A percentile compares a stretch with the other conserved stretches of the same genome.
These are phyloP conservation scores for Xerocomus spinulosus DNA, from an alignment of 768 basidiomycete species.

Conservation along the genomic window DNA sequence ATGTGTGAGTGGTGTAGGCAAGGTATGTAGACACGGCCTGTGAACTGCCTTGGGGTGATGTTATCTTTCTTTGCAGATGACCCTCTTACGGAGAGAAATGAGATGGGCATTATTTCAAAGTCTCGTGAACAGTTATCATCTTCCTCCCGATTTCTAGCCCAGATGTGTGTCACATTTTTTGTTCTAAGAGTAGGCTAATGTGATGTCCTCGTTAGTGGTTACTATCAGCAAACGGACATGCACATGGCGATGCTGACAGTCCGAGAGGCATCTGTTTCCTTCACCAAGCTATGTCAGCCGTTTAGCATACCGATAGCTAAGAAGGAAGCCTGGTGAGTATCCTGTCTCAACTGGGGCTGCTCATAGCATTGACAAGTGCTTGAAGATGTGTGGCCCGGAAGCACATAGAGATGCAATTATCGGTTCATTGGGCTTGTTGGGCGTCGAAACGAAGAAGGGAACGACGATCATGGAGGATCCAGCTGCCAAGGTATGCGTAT, in stretches of 20 bases:
- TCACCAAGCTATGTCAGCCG: constrained; percentile 76
- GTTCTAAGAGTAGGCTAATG: background rate
- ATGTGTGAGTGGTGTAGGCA: constrained; percentile 66
- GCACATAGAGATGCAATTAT: constrained; percentile 65
- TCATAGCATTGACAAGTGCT: constrained; percentile 48
- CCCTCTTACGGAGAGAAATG: constrained; percentile 38
- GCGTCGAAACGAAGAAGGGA: constrained; percentile 72
- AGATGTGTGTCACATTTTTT: constrained; percentile 36
- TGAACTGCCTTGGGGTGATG: too few relatives aligned
- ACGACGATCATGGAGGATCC: constrained; percentile 86
- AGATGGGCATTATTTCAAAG: constrained; percentile 38
- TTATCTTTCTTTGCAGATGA: constrained; percentile 34
- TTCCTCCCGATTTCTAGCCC: constrained; percentile 48
- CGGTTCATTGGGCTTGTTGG: constrained; percentile 56
- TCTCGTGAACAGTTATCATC: constrained; percentile 42
- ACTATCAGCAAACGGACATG: constrained; percentile 83
- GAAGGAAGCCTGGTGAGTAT: constrained; percentile 73
- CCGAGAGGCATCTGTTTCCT: constrained; percentile 73
- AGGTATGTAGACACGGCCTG: constrained; percentile 18
- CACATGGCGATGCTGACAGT: constrained; percentile 75
- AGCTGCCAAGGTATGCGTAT: constrained; percentile 55
- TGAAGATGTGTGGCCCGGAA: constrained; percentile 61
- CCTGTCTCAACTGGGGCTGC: too few relatives aligned
- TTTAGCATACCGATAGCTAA: constrained; percentile 56
- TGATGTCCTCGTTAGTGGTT: constrained; percentile 46